A percentile compares a stretch with the other conserved stretches of the same genome.
Evolutionary conservation across 768 basidiomycete species (phyloP).

Genomic region (Leccinum truebloodii): DNA sequence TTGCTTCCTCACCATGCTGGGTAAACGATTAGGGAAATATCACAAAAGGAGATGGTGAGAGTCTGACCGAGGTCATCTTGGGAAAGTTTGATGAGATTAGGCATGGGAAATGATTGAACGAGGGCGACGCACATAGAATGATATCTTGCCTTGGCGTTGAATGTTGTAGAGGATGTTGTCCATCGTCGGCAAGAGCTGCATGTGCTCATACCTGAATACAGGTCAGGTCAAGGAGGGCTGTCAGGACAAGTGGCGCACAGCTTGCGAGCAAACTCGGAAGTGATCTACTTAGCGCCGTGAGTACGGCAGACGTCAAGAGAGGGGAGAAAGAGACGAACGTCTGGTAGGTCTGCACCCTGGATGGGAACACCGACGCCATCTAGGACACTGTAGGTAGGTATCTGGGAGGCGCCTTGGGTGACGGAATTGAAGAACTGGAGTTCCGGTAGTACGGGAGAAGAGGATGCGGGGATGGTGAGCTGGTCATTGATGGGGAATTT

Average conservation of each 20-base stretch:
- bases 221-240: neutral
- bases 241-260: slow-evolving; percentile 41
- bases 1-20: slow-evolving; percentile 89
- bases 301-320: neutral
- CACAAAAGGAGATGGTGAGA: neutral
- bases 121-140: slow-evolving; percentile 69
- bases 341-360: slow-evolving; percentile 72
- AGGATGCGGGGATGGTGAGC: slow-evolving; percentile 42
- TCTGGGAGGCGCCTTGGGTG: slow-evolving; percentile 55
- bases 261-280: slow-evolving; percentile 62
- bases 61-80: slow-evolving; percentile 81
- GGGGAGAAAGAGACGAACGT: slow-evolving; percentile 46
- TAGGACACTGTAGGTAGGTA: slow-evolving; percentile 85
- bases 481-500: slow-evolving; percentile 23
- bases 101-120: slow-evolving; percentile 1
- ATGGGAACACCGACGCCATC: slow-evolving; percentile 77
- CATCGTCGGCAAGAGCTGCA: slow-evolving; percentile 77
- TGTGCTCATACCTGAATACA: slow-evolving; percentile 63
- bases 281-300: slow-evolving; percentile 48
- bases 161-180: slow-evolving; percentile 91
- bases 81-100: slow-evolving; percentile 7
- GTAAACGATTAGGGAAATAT: slow-evolving; percentile 4
- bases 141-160: slow-evolving; percentile 91
- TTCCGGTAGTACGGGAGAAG: slow-evolving; percentile 65
- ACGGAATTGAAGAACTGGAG: slow-evolving; percentile 84